A percentile compares a stretch with the other conserved stretches of the same genome.
These are phyloP conservation scores for Cryphonectria nitschkei DNA, from an alignment of 2,329 filamentous ascomycete species.

Conservation along the genomic window DNA sequence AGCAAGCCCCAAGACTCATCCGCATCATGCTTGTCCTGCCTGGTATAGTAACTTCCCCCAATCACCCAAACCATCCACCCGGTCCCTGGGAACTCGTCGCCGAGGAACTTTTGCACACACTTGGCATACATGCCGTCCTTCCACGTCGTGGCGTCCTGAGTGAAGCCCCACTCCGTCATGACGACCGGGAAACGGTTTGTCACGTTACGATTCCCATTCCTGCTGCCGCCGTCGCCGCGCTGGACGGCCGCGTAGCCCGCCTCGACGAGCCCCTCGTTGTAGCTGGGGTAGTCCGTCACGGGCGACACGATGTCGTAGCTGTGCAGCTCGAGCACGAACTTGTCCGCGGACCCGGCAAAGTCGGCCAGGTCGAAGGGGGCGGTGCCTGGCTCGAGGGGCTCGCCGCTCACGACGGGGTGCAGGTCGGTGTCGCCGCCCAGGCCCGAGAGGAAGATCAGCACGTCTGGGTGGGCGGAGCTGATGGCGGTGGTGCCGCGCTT, in stretches of 20 bases:
- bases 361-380: slow-evolving; percentile 48
- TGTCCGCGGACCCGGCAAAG: slow-evolving; percentile 55
- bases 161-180: slow-evolving; percentile 27
- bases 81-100: slow-evolving; percentile 33
- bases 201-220: not conserved
- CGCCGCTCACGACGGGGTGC: slow-evolving; percentile 53
- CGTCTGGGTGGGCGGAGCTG: slow-evolving; percentile 52
- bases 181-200: slow-evolving; percentile 40
- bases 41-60: slow-evolving; percentile 61
- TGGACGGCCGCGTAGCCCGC: slow-evolving; percentile 57
- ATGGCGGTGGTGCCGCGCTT: slow-evolving; percentile 53
- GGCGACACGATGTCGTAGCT: slow-evolving; percentile 57
- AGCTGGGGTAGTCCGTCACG: slow-evolving; percentile 48
- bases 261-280: slow-evolving; percentile 51
- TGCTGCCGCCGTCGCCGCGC: too few relatives aligned
- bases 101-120: slow-evolving; percentile 21
- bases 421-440: slow-evolving; percentile 61
- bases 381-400: slow-evolving; percentile 51
- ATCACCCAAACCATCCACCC: slow-evolving; percentile 64
- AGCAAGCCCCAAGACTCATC: slow-evolving; percentile 56
- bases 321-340: slow-evolving; percentile 64
- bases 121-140: slow-evolving; percentile 16
- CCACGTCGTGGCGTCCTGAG: slow-evolving; percentile 20
- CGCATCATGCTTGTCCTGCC: slow-evolving; percentile 51
- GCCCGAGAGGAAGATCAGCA: slow-evolving; percentile 64